Percentiles rank a stretch among this genome's conserved stretches.
Evolutionary conservation across 148 eudicot species (phyloP).

Genomic region (Drosera capensis): DNA sequence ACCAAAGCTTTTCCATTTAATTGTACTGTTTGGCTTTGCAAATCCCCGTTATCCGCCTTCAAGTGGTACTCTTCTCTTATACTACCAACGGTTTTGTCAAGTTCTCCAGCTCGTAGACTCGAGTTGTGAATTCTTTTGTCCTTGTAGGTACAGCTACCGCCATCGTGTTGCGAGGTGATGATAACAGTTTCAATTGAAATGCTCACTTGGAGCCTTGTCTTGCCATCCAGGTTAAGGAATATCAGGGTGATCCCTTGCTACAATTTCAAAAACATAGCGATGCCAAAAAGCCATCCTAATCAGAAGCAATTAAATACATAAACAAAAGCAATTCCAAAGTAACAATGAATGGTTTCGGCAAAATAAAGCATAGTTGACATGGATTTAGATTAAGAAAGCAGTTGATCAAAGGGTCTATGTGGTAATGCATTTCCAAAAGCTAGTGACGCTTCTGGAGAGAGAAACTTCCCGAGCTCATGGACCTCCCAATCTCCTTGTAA

Average conservation of each 20-base stretch:
- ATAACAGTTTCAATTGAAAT: slow-evolving; percentile 16
- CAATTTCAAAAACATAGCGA: background rate
- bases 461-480: too few species aligned
- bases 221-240: slow-evolving; percentile 26
- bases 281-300: background rate
- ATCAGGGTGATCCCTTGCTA: slow-evolving; percentile 38
- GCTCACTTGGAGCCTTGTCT: slow-evolving; percentile 11
- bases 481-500: too few species aligned
- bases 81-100: background rate
- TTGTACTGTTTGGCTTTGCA: slow-evolving; percentile 38
- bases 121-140: too few species aligned
- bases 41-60: slow-evolving; percentile 24
- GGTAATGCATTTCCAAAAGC: too few species aligned
- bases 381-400: too few species aligned
- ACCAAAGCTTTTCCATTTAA: slow-evolving; percentile 33
- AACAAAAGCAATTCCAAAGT: too few species aligned
- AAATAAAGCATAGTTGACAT: too few species aligned
- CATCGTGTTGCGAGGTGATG: slow-evolving; percentile 7
- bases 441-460: too few species aligned
- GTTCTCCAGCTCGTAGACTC: too few species aligned
- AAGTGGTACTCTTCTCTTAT: slow-evolving; percentile 43
- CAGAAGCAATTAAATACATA: background rate
- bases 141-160: too few species aligned
- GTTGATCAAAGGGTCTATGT: too few species aligned
- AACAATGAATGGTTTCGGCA: background rate